Evolutionary conservation across 2,329 filamentous ascomycete genomes (phyloP).

Genomic region (Fusarium sambucinum): DNA sequence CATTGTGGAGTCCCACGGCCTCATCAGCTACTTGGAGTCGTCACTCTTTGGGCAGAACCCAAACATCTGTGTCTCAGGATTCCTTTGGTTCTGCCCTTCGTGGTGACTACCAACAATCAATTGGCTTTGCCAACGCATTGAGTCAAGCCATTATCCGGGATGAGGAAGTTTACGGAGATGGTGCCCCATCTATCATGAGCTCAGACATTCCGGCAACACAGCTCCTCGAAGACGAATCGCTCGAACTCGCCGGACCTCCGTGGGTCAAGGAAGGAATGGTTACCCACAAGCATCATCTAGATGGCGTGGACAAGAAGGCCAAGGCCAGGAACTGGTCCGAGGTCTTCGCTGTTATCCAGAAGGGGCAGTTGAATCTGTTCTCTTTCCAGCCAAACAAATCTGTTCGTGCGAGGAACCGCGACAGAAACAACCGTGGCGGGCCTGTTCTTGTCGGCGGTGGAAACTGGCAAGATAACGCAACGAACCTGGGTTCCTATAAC

Average conservation of each 20-base stretch:
- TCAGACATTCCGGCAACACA: conserved; percentile 71
- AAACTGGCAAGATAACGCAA: conserved; percentile 98
- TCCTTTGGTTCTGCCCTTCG: conserved; percentile 83
- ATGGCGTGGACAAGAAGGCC: conserved; percentile 88
- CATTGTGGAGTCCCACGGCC: conserved; percentile 85
- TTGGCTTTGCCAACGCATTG: conserved; percentile 96
- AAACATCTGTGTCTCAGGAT: conserved; percentile 92
- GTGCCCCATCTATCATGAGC: conserved; percentile 64
- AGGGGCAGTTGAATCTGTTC: conserved; percentile 93
- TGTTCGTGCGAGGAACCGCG: conserved; percentile 73
- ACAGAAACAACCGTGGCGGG: conserved; percentile 61
- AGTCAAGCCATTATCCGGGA: conserved; percentile 97
- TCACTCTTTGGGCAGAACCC: conserved; percentile 89
- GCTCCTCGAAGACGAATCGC: conserved; percentile 89
- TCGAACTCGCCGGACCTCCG: conserved; percentile 92
- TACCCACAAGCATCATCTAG: conserved; percentile 95
- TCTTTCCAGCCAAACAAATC: conserved; percentile 90
- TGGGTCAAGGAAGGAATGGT: conserved; percentile 98
- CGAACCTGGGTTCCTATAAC: conserved; percentile 86
- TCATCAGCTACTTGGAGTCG: conserved; percentile 98
- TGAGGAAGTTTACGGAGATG: conserved; percentile 71
- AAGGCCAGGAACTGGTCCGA: conserved; percentile 96
- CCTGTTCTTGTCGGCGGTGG: conserved; percentile 86
- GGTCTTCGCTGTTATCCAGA: conserved; percentile 95
- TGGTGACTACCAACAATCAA: conserved; percentile 92